Evolutionary conservation across 225 moss, liverwort and hornwort genomes (phyloP), one percentile per base, ranked within the genome.

Genomic region (Anthoceros angustus): DNA sequence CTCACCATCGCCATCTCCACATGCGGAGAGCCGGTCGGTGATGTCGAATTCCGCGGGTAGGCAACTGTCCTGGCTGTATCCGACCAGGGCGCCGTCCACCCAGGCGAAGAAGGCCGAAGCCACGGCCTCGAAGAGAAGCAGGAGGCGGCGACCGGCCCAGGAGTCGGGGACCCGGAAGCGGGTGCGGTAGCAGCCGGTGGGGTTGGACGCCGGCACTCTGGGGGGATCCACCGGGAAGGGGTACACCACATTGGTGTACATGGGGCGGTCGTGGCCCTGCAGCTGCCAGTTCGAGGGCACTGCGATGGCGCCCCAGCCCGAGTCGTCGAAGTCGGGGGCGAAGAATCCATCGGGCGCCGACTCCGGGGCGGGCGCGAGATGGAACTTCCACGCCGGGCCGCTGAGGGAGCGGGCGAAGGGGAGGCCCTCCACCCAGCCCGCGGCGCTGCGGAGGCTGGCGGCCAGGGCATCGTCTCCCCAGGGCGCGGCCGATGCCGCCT

Each of bases 221-320:
- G 98, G 98, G 50, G 98, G 98, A 67, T 92, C 74, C 48, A 87
- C 46, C 23, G 92, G 87, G 69, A 98, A 98, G 1, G 98, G 98
- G 69, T 98, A 98, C 40, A 92, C 89, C 23, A 98, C 14, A 65
- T 98, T 92, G 68, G 98, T 98, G 79, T 98, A 92, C 64, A 98
- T 89, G 25, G 98, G 92, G 42, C 84, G 87, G 71, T 98, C 98
- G 70, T 85, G 86, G 72, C 78, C 87, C 77, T 92, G 92, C 82
- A 84, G 69, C 81, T 98, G 87, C 98, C 98, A 98, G 71, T 86
- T 98, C 62, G 98, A 92, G 55, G 98, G 98, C 63, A 98, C 98
- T 88, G 84, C 74, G 66, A 79, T 75, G 9, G 78, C 73, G 70
- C 80, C 72, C 98, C 98, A 98, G 71, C 61, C 77, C 40, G 70